Percentiles rank a stretch among this genome's conserved stretches.
These are phyloP conservation scores for Scheffersomyces stipitis DNA, from an alignment of 805 yeast species.

Conservation along the genomic window DNA sequence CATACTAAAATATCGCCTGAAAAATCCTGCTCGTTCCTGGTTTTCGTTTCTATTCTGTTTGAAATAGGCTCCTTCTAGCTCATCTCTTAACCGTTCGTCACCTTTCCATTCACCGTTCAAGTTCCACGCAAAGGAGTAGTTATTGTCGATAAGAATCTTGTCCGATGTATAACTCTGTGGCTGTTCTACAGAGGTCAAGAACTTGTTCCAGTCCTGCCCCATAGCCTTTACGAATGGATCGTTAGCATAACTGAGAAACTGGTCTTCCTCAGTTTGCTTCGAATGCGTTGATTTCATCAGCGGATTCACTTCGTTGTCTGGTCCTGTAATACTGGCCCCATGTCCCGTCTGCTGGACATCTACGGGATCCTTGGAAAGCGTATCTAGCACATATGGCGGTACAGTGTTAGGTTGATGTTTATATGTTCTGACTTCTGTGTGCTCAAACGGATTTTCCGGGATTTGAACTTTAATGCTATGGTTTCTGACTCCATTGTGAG, in stretches of 20 bases:
- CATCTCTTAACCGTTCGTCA: constrained; percentile 50
- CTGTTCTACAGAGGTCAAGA: constrained; percentile 46
- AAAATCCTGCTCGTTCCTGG: background rate
- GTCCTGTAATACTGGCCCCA: background rate
- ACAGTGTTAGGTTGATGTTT: constrained; percentile 36
- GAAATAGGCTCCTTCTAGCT: constrained; percentile 3
- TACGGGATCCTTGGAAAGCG: constrained; percentile 42
- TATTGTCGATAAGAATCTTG: constrained; percentile 22
- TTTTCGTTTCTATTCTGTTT: too few relatives aligned
- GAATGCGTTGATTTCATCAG: constrained; percentile 7
- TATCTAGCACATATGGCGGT: constrained; percentile 69
- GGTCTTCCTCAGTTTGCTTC: constrained; percentile 24
- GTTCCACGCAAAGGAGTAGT: constrained; percentile 5
- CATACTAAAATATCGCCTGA: too few relatives aligned
- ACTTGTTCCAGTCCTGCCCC: constrained; percentile 52
- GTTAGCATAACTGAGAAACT: constrained; percentile 34
- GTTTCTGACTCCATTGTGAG: background rate
- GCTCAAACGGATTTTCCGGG: constrained; percentile 24
- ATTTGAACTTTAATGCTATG: background rate
- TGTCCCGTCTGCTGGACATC: constrained; percentile 22
- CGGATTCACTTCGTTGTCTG: constrained; percentile 8
- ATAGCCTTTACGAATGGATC: constrained; percentile 38
- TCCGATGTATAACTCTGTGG: constrained; percentile 40
- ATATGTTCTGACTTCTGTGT: constrained; percentile 30
- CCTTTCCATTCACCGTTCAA: constrained; percentile 66